Base-by-base conservation (phyloP, 2,329 filamentous ascomycete genomes). In the Fusarium buxicola region DNA sequence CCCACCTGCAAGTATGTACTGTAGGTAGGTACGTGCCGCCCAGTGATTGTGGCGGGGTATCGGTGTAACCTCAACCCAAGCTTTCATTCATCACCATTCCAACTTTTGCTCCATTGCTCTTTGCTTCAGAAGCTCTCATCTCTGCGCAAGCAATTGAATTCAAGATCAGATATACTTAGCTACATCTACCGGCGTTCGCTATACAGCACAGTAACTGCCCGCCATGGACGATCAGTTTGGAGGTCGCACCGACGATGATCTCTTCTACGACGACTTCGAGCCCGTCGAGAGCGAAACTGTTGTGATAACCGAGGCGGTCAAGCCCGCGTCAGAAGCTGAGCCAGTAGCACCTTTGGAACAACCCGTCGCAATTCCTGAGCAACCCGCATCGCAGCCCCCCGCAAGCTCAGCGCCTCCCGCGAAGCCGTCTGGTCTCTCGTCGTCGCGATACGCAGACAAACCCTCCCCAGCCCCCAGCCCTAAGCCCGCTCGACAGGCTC, bases 211-310 rank as follows among this genome's bases (percentile, higher is more conserved):
- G 3, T 15, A 38, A n/a, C 7, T 30, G 25, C 28, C 46, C 53
- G 53, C 36, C 60, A 87, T 87, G 85, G 84, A 87, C 18, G 85
- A 87, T 63, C 85, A 87, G 69, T 87, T 87, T 65, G 81, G 82
- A 57, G 85, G 84, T 43, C 80, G 85, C 16, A 87, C 85, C 40
- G 85, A 88, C 69, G 86, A 88, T 65, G 85, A 87, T 69, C 79
- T 88, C 57, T 88, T 88, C 70, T 82, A 83, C 58, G 86, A 88
- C 65, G 85, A 88, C 68, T 86, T 87, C 56, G 85, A 87, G 72
- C 84, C 84, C 8, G 79, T 86, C 46, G 74, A 79, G 35, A 73
- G 73, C 62, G 71, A 75, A 40, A 55, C 73, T 6, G 65, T 76
- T 18, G 60, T 74, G 18, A 58, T 68, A n/a, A 45, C 68, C 36